phyloP scores from a whole-genome alignment of 768 basidiomycete genomes.

The Lentinus brumalis region DNA sequence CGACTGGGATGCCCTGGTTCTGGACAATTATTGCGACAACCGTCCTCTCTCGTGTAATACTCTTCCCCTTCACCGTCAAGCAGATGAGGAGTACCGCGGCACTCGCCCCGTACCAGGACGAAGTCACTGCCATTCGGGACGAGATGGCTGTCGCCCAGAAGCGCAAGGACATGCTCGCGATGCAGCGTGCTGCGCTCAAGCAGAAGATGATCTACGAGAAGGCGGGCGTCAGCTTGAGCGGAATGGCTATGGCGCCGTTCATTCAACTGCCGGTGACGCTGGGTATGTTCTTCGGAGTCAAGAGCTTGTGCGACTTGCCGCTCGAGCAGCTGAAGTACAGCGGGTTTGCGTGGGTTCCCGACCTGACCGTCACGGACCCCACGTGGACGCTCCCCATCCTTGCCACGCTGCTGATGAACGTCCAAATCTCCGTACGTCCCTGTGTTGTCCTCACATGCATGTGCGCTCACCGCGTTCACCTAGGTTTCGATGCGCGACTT shows the following conservation, averaged over 20 bases:
- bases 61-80: conserved; percentile 63
- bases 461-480: conserved; percentile 10
- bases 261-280: conserved; percentile 78
- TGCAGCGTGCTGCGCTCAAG: conserved; percentile 47
- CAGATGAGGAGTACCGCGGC: conserved; percentile 59
- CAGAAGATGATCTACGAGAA: conserved; percentile 58
- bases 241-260: conserved; percentile 56
- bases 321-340: conserved; percentile 76
- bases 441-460: background rate
- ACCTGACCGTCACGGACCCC: conserved; percentile 80
- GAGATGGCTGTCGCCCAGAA: conserved; percentile 41
- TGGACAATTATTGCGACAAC: conserved; percentile 74
- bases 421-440: conserved; percentile 64
- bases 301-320: conserved; percentile 68
- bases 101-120: conserved; percentile 59
- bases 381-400: conserved; percentile 69
- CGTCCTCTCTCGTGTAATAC: conserved; percentile 56
- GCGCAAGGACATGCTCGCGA: conserved; percentile 40
- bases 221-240: conserved; percentile 62
- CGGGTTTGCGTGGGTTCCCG: conserved; percentile 71
- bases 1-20: conserved; percentile 79
- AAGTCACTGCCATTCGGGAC: conserved; percentile 55
- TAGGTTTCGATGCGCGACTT: conserved; percentile 59
- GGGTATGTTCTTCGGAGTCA: conserved; percentile 82
- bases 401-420: conserved; percentile 59